phyloP scores from a whole-genome alignment of 495 filamentous ascomycete genomes.

The Paragyromitra xinjiangensis region DNA sequence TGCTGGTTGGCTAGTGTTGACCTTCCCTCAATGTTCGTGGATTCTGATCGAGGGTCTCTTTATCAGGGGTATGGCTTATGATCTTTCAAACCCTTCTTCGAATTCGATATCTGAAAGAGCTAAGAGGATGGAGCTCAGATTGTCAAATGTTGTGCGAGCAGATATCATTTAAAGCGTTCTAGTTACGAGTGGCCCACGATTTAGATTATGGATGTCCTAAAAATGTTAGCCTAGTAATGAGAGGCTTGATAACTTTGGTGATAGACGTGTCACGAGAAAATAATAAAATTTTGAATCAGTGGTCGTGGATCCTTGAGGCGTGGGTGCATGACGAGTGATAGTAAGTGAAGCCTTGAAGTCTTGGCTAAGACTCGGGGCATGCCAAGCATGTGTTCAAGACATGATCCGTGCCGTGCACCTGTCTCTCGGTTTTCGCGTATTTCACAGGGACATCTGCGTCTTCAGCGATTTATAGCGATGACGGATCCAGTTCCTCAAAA shows the following conservation, averaged over 20 bases:
- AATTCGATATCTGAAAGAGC: not conserved
- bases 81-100: not conserved
- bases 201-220: not conserved
- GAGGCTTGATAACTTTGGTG: not conserved
- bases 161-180: not conserved
- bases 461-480: slow-evolving; percentile 22
- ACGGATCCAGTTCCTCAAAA: slow-evolving; percentile 17
- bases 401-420: slow-evolving; percentile 27
- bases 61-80: not conserved
- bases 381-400: slow-evolving; percentile 6
- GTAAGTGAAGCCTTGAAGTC: slow-evolving; percentile 10
- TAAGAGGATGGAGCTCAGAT: not conserved
- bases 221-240: not conserved
- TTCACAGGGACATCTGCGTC: slow-evolving; percentile 1
- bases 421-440: not conserved
- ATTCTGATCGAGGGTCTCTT: not conserved
- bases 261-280: not conserved
- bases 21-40: not conserved
- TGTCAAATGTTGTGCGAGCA: not conserved
- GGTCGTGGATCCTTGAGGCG: not conserved
- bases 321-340: slow-evolving; percentile 6
- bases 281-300: not conserved
- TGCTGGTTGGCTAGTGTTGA: not conserved
- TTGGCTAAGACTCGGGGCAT: slow-evolving; percentile 15
- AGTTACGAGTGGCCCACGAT: not conserved